phyloP scores from a whole-genome alignment of 2,329 filamentous ascomycete genomes.

The Fusarium sp. region DNA sequence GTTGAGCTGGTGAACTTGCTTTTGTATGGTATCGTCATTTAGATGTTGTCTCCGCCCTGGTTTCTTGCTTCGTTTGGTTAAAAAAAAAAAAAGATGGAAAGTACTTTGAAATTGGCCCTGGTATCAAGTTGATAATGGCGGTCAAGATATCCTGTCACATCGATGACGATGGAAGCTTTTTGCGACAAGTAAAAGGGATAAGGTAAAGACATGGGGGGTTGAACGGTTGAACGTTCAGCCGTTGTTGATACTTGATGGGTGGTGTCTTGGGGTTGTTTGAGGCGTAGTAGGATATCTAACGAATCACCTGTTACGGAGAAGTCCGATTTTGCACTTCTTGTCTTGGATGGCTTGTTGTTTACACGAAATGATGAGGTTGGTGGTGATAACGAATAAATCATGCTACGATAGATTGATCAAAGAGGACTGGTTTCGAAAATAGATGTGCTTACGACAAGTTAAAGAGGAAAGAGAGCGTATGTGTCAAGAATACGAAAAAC shows the following conservation, averaged over 20 bases:
- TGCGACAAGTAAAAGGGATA: conserved; percentile 12
- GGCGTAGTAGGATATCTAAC: not conserved
- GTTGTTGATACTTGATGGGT: not conserved
- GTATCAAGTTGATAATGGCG: conserved; percentile 25
- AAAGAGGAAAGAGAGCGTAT: not conserved
- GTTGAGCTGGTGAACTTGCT: conserved; percentile 23
- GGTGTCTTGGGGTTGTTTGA: not conserved
- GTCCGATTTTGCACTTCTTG: not conserved
- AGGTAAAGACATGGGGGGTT: not conserved
- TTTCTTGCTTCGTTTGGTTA: conserved; percentile 15
- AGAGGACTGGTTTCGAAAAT: not conserved
- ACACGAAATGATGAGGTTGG: not conserved
- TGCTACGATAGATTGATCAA: not conserved
- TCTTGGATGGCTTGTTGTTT: not conserved
- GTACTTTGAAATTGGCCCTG: conserved; percentile 9
- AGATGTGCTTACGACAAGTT: not conserved
- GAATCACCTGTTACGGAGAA: not conserved
- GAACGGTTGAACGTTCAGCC: too few species aligned
- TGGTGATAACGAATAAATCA: not conserved
- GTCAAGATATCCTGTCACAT: conserved; percentile 23
- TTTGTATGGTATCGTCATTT: conserved; percentile 27
- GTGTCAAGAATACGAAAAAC: not conserved
- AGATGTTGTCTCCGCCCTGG: conserved; percentile 15
- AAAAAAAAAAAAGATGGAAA: not conserved
- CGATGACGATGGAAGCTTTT: conserved; percentile 10